These are phyloP conservation scores for Nicotiana benthamiana DNA, from an alignment of 257 asterid genomes.

Conservation along the genomic window DNA sequence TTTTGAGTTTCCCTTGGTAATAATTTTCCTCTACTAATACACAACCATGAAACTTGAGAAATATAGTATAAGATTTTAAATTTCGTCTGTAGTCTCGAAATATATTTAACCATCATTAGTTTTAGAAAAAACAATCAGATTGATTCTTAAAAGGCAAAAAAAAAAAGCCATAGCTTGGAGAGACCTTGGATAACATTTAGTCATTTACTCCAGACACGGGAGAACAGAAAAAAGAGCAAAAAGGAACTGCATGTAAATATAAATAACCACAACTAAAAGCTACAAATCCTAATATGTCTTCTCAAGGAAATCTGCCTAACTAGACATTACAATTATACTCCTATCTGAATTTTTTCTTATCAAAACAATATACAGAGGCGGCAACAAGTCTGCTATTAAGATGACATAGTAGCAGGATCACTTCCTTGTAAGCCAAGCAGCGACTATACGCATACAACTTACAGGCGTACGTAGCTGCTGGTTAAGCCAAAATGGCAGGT, in stretches of 20 bases:
- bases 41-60: not conserved
- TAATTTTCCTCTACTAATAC: not conserved
- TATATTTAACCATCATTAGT: not conserved
- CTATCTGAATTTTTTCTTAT: constrained; percentile 19
- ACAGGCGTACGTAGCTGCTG: constrained; percentile 21
- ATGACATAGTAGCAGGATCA: constrained; percentile 18
- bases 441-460: constrained; percentile 36
- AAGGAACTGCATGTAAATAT: not conserved
- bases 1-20: no score
- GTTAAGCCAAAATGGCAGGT: constrained; percentile 18
- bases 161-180: not conserved
- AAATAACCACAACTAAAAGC: not conserved
- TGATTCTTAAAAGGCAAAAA: not conserved
- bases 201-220: not conserved
- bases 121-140: not conserved
- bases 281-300: constrained; percentile 1
- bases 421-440: constrained; percentile 25
- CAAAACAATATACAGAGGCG: constrained; percentile 66
- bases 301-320: constrained; percentile 23
- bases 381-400: constrained; percentile 16
- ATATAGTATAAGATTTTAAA: not conserved
- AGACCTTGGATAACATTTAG: not conserved
- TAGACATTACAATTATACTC: constrained; percentile 17
- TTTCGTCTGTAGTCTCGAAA: not conserved
- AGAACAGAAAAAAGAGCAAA: not conserved